A percentile compares a stretch with the other conserved stretches of the same genome.
Conservation (phyloP, 345 rosid species). For the Psidium friedrichsthalianum region DNA sequence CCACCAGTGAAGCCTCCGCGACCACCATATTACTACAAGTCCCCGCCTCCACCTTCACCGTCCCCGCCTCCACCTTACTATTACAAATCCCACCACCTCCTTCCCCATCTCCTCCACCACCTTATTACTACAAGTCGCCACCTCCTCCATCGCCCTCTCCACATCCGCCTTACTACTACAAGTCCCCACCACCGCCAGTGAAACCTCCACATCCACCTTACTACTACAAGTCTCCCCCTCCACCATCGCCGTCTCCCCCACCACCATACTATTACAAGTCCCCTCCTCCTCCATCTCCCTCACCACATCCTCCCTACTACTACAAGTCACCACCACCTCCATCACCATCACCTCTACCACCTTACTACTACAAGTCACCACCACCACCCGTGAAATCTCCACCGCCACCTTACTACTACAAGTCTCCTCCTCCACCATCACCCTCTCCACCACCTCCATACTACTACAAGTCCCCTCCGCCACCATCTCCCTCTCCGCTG, state of each 20-base stretch:
- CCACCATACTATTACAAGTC: neutral
- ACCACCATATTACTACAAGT: neutral
- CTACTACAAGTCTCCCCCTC: neutral
- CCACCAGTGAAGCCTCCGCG: too few relatives aligned
- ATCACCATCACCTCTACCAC: neutral
- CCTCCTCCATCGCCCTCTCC: neutral
- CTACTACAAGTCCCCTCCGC: slow-evolving; percentile 3
- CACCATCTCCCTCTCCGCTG: neutral
- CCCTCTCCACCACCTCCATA: neutral
- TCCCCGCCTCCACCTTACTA: neutral
- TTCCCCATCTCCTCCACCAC: neutral
- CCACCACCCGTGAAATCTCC: neutral
- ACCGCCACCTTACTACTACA: neutral
- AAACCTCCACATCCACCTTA: slow-evolving; percentile 1
- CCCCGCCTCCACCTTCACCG: neutral
- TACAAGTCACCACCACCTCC: neutral
- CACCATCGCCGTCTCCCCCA: neutral
- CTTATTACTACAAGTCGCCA: neutral
- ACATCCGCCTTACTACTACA: neutral
- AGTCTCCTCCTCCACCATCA: neutral
- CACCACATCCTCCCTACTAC: neutral
- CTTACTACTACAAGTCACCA: neutral
- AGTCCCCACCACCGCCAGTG: neutral
- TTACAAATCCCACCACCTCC: neutral
- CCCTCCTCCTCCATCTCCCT: neutral